Evolutionary conservation across 768 basidiomycete genomes (phyloP).

Genomic region (Hysterangium stoloniferum): DNA sequence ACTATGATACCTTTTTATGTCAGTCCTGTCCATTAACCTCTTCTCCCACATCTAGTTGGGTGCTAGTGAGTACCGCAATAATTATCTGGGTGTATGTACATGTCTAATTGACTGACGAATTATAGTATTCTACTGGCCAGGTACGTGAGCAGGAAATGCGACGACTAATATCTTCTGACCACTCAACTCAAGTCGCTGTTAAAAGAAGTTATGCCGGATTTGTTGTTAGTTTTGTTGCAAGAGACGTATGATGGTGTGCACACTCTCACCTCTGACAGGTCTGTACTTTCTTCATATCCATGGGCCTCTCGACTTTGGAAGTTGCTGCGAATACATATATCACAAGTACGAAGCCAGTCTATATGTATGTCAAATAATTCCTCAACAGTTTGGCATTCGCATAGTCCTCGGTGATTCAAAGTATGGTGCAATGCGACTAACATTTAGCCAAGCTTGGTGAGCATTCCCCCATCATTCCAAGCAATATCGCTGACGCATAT

Average conservation of each 20-base stretch:
- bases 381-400: background rate
- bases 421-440: conserved; percentile 67
- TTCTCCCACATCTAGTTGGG: conserved; percentile 1
- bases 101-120: too few relatives aligned
- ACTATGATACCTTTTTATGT: background rate
- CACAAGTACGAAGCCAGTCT: conserved; percentile 25
- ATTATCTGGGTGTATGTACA: too few relatives aligned
- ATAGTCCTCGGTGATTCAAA: conserved; percentile 53
- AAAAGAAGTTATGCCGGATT: conserved; percentile 20
- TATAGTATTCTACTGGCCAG: conserved; percentile 11
- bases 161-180: background rate
- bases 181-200: conserved; percentile 23
- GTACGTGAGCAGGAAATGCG: background rate
- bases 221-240: background rate
- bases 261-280: background rate
- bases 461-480: conserved; percentile 36
- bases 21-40: background rate
- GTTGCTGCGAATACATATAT: conserved; percentile 81
- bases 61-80: conserved; percentile 8
- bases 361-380: conserved; percentile 18
- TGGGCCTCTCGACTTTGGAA: conserved; percentile 56
- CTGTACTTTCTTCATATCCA: conserved; percentile 12
- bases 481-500: conserved; percentile 56
- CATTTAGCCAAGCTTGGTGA: conserved; percentile 58
- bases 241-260: background rate